Evolutionary conservation across 2,329 filamentous ascomycete species (phyloP).

Genomic region (Claviceps purpurea): DNA sequence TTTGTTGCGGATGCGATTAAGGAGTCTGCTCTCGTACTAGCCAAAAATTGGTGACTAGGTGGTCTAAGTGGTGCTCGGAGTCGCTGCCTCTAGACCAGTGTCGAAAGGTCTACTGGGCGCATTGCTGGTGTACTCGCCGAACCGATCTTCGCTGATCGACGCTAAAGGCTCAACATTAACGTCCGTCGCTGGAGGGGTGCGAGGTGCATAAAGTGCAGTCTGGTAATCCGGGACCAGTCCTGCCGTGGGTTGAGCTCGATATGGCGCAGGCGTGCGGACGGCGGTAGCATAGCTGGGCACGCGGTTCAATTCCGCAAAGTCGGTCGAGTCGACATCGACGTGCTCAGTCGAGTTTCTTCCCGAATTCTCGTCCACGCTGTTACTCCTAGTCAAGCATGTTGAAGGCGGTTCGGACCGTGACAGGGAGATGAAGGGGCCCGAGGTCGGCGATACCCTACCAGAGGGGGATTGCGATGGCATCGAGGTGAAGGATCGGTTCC

Average conservation of each 20-base stretch:
- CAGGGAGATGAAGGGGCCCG: conserved; percentile 21
- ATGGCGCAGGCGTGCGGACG: conserved; percentile 48
- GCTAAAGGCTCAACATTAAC: conserved; percentile 15
- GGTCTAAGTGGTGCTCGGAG: background rate
- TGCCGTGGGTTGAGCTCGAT: conserved; percentile 34
- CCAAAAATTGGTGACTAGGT: background rate
- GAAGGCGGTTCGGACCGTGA: conserved; percentile 31
- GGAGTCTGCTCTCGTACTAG: background rate
- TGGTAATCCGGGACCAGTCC: conserved; percentile 52
- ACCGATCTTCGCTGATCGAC: conserved; percentile 20
- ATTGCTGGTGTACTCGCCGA: conserved; percentile 9
- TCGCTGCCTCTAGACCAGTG: background rate
- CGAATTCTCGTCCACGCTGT: conserved; percentile 37
- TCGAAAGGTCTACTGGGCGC: background rate
- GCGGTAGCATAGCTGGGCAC: conserved; percentile 70
- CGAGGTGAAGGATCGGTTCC: conserved; percentile 33
- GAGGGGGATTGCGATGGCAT: conserved; percentile 28
- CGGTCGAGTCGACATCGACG: conserved; percentile 41
- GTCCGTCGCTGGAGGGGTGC: conserved; percentile 29
- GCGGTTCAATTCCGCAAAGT: conserved; percentile 53
- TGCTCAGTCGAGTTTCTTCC: conserved; percentile 44
- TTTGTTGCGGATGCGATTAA: background rate
- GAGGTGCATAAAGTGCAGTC: conserved; percentile 42
- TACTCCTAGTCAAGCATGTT: conserved; percentile 36
- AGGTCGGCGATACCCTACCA: conserved; percentile 29